Percentiles rank a stretch among this genome's conserved stretches.
phyloP scores from a whole-genome alignment of 768 basidiomycete genomes.

The Leccinum variicolor region DNA sequence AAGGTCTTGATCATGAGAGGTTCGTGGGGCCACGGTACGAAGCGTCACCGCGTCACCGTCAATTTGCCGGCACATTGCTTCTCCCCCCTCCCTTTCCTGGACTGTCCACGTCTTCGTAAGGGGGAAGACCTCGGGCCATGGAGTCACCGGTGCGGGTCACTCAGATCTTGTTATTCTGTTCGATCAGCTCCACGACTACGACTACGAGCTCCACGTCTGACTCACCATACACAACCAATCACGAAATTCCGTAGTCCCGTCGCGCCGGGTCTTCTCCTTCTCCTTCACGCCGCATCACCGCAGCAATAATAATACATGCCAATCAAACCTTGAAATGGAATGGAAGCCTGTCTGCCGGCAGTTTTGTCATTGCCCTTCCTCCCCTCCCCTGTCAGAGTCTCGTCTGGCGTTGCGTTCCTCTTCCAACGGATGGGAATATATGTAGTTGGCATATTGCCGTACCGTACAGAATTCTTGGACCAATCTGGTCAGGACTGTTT shows the following conservation, averaged over 20 bases:
- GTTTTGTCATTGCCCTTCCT: background rate
- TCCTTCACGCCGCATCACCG: conserved; percentile 17
- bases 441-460: background rate
- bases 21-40: background rate
- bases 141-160: background rate
- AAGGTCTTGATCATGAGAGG: background rate
- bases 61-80: background rate
- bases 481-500: background rate
- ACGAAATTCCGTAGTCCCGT: background rate
- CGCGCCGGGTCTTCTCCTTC: background rate
- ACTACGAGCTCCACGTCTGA: conserved; percentile 1
- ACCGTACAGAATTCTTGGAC: background rate
- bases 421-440: background rate
- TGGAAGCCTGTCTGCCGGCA: conserved; percentile 19
- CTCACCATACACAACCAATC: conserved; percentile 8
- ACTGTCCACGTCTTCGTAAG: background rate
- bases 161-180: background rate
- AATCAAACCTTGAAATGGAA: conserved; percentile 26
- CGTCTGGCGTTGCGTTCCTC: background rate
- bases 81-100: background rate
- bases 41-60: background rate
- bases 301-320: conserved; percentile 11
- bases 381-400: background rate
- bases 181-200: conserved; percentile 7
- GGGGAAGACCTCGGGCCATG: background rate